Conservation (phyloP, 768 basidiomycete genomes). For the Lactifluus piperatus region DNA sequence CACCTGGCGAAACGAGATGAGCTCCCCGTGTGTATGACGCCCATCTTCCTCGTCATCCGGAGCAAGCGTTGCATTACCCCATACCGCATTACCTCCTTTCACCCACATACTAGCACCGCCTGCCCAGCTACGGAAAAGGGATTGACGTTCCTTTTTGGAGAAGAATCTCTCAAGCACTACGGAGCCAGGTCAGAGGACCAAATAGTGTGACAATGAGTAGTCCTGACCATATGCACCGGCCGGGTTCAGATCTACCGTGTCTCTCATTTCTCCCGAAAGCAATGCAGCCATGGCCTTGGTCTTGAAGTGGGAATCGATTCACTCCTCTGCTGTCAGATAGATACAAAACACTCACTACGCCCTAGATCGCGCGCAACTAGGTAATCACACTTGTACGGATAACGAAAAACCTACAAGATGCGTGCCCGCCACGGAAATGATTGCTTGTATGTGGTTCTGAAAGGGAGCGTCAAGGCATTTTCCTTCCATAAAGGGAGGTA, state of each 20-base stretch:
- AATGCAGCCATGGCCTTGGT: constrained; percentile 94
- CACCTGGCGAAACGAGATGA: constrained; percentile 65
- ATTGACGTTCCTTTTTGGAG: constrained; percentile 79
- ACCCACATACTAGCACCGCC: constrained; percentile 93
- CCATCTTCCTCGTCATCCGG: constrained; percentile 63
- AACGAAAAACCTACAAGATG: constrained; percentile 49
- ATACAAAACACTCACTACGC: constrained; percentile 47
- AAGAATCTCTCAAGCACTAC: constrained; percentile 83
- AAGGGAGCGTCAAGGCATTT: background rate
- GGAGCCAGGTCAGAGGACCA: background rate
- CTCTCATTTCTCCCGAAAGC: constrained; percentile 92
- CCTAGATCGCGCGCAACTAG: constrained; percentile 33
- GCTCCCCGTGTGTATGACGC: constrained; percentile 64
- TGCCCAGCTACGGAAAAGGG: constrained; percentile 90
- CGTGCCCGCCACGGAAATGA: constrained; percentile 79
- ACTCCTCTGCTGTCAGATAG: background rate
- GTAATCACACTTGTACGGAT: background rate
- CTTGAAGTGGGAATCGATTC: constrained; percentile 30
- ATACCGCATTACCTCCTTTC: constrained; percentile 79
- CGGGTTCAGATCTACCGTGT: constrained; percentile 80
- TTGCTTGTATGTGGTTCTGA: constrained; percentile 78
- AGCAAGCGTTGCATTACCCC: constrained; percentile 69
- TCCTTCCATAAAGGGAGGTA: background rate
- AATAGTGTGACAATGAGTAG: background rate
- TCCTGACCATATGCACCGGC: constrained; percentile 64